Evolutionary conservation across 1,139 yeast genomes (phyloP), one percentile per base, ranked within the genome.

Genomic region (Nakaseomyces glabratus): DNA sequence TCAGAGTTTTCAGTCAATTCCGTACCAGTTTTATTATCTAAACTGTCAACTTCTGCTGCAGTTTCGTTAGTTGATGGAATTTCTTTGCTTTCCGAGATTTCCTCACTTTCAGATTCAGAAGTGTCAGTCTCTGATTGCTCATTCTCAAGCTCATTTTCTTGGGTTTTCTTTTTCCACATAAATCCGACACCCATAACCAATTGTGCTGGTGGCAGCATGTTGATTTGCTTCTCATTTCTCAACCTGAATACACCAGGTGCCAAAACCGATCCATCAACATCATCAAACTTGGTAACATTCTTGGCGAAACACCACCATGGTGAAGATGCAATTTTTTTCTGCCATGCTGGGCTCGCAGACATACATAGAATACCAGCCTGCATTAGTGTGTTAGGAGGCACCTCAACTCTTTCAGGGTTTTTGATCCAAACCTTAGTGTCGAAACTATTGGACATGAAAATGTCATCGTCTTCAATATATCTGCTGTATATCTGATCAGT

Each of bases 321-420:
- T 1, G 94, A 77, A 0, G 82, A 73, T 1, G 82, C 72, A 28
- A 80, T 68, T 53, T 86, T 88, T 31, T 78, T 72, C 33, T 77
- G 88, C 99, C 99, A 90, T 0, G 95, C 95, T 32, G 71, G 74
- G 1, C 94, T 78, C 0, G 88, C 71, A n/a, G 93, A 69, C 45
- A 86, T 70, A 9, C 93, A 71, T 49, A 79, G 78, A 8, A 82
- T 71, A 9, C 95, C 95, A 0, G 98, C 96, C 57, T 90, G 98
- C 59, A 78, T 68, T 40, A 88, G 64, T 0, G 98, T 81, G 6
- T 85, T 70, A 1, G 96, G 96, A 0, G 96, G 93, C 24, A 56
- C 42, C 36, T 61, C 64, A 11, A 60, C 61, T 24, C 53, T 55
- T 24, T 57, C 56, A 1, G 84, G 93, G 51, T 86, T 86, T 54